A percentile compares a stretch with the other conserved stretches of the same genome.
These are phyloP conservation scores for Didymella segeticola DNA, from an alignment of 2,329 filamentous ascomycete species.

Conservation along the genomic window DNA sequence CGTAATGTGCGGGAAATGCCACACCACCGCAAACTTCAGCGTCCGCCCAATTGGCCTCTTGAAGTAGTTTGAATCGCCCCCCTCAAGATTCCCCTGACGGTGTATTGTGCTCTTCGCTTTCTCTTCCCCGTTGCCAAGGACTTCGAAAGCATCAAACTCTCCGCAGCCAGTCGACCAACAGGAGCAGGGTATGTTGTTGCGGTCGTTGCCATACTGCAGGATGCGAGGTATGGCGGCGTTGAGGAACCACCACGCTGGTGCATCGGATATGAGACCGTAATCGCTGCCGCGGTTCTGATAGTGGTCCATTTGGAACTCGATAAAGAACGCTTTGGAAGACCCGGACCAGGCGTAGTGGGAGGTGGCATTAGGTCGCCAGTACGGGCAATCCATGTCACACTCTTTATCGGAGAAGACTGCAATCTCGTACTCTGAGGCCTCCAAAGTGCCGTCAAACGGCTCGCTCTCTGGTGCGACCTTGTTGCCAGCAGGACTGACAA, in stretches of 20 bases:
- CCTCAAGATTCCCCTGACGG: constrained; percentile 62
- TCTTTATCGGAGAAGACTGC: constrained; percentile 44
- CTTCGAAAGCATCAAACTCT: constrained; percentile 78
- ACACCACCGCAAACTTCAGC: constrained; percentile 65
- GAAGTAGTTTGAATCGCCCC: constrained; percentile 76
- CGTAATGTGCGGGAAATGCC: constrained; percentile 43
- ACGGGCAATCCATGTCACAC: constrained; percentile 59
- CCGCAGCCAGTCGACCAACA: constrained; percentile 76
- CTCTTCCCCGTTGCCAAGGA: constrained; percentile 68
- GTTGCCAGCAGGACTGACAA: constrained; percentile 57
- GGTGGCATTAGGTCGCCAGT: constrained; percentile 56
- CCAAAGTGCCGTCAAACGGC: constrained; percentile 56
- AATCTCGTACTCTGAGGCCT: constrained; percentile 45
- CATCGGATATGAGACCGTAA: constrained; percentile 61
- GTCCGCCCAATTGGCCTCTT: constrained; percentile 64
- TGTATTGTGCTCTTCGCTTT: constrained; percentile 74
- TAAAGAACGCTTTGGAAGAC: constrained; percentile 73
- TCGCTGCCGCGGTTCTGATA: constrained; percentile 40
- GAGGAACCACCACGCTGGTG: constrained; percentile 78
- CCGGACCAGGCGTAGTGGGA: constrained; percentile 73
- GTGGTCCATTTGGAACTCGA: constrained; percentile 72
- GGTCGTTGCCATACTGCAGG: constrained; percentile 67
- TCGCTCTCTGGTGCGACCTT: constrained; percentile 56
- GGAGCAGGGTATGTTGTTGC: constrained; percentile 61
- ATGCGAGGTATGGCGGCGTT: constrained; percentile 76